Evolutionary conservation across 2,329 filamentous ascomycete species (phyloP).

Genomic region (Botrytis medusae): DNA sequence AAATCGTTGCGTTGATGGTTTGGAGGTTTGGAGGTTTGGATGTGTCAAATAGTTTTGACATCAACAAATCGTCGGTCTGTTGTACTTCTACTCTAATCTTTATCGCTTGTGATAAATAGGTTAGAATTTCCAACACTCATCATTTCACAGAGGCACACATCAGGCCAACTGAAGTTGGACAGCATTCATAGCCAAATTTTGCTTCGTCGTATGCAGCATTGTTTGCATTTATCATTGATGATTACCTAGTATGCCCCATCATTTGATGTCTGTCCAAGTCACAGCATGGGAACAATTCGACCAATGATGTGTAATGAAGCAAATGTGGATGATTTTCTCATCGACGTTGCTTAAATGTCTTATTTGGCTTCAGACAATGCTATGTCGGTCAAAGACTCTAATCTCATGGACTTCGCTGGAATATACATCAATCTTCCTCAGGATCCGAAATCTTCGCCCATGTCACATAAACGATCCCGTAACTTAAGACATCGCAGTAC

Average conservation of each 20-base stretch:
- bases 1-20: neutral
- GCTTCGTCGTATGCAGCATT: neutral
- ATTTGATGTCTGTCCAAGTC: neutral
- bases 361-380: neutral
- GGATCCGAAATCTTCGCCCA: neutral
- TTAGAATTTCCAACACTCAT: neutral
- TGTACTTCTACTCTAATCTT: neutral
- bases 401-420: neutral
- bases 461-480: neutral
- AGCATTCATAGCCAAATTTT: neutral
- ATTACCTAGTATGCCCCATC: neutral
- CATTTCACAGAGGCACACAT: neutral
- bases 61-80: neutral
- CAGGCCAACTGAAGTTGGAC: neutral
- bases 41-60: slow-evolving; percentile 11
- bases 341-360: neutral
- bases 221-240: neutral
- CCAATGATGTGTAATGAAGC: neutral
- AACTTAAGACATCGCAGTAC: neutral
- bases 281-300: neutral
- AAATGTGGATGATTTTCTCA: neutral
- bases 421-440: neutral
- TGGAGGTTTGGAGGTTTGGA: neutral
- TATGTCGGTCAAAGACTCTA: neutral
- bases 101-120: neutral